Percentiles rank a stretch among this genome's conserved stretches.
These are phyloP conservation scores for Neurospora sp. DNA, from an alignment of 2,329 filamentous ascomycete genomes.

Conservation along the genomic window DNA sequence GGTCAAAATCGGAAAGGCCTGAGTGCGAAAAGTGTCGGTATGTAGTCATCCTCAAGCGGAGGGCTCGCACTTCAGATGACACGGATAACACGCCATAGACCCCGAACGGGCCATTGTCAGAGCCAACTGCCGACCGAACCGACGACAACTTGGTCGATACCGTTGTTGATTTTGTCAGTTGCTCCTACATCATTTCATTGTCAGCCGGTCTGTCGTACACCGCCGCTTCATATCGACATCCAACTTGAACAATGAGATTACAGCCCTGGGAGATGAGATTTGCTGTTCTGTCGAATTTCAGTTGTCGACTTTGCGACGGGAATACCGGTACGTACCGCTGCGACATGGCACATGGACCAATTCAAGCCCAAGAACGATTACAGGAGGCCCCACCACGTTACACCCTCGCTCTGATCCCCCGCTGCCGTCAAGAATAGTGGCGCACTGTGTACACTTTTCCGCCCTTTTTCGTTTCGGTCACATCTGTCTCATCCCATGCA, in stretches of 20 bases:
- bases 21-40: neutral
- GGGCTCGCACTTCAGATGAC: neutral
- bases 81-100: neutral
- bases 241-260: neutral
- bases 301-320: neutral
- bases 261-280: neutral
- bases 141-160: neutral
- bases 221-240: neutral
- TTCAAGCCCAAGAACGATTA: neutral
- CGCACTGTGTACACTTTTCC: neutral
- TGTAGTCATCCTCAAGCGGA: neutral
- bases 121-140: neutral
- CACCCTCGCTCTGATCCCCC: neutral
- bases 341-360: neutral
- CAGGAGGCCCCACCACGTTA: neutral
- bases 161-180: neutral
- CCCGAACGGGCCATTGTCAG: neutral
- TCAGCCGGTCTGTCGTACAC: neutral
- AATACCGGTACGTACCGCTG: neutral
- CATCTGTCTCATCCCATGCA: neutral
- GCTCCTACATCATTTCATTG: neutral
- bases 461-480: neutral
- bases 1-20: neutral
- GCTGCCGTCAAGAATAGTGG: neutral
- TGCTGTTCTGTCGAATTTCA: neutral